Conservation (phyloP, 2,329 filamentous ascomycete genomes). For the Orbilia blumenaviensis region DNA sequence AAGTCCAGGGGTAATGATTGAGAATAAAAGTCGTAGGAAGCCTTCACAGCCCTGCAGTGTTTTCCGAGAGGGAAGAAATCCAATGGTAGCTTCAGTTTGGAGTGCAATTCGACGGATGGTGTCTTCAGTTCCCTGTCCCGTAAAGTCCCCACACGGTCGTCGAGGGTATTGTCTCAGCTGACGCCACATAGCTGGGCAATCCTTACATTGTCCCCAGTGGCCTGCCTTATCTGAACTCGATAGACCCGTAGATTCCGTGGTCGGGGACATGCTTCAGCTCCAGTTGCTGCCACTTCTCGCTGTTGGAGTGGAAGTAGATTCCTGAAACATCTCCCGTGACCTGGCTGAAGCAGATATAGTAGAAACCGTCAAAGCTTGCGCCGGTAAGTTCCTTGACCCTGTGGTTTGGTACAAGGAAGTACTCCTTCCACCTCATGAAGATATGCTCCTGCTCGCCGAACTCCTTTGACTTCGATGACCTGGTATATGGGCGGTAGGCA, state of each 20-base stretch:
- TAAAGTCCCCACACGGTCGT: background rate
- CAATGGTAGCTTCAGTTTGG: background rate
- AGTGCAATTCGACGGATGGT: background rate
- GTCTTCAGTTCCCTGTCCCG: background rate
- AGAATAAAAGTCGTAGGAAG: background rate
- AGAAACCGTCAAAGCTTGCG: conserved; percentile 97
- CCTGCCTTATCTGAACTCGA: conserved; percentile 78
- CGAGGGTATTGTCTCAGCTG: background rate
- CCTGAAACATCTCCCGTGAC: conserved; percentile 84
- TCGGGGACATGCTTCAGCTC: conserved; percentile 89
- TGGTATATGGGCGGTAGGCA: conserved; percentile 80
- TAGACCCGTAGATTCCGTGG: conserved; percentile 80
- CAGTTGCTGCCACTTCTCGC: conserved; percentile 96
- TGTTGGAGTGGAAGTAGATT: conserved; percentile 98
- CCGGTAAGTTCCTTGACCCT: conserved; percentile 88
- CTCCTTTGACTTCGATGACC: conserved; percentile 65
- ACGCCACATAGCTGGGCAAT: background rate
- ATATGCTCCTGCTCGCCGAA: conserved; percentile 83
- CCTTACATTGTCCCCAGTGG: background rate
- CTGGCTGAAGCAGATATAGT: conserved; percentile 99
- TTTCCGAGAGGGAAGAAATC: background rate
- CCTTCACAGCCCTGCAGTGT: background rate
- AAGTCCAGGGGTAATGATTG: background rate
- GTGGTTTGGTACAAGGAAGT: conserved; percentile 95
- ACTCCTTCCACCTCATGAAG: conserved; percentile 99